Evolutionary conservation across 2,329 filamentous ascomycete species (phyloP).

Genomic region (Alternaria sp.): DNA sequence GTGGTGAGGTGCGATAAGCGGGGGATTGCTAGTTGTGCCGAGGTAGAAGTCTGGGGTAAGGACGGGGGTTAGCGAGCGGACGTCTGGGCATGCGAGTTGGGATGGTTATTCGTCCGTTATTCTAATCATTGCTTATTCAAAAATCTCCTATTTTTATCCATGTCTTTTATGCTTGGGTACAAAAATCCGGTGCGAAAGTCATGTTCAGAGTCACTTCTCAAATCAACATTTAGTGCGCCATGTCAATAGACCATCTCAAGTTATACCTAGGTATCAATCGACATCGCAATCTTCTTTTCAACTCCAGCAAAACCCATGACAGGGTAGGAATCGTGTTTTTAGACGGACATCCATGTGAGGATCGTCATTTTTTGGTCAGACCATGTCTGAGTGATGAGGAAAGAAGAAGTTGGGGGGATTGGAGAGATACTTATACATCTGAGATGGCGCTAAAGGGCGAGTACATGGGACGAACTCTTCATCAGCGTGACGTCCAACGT

Average conservation of each 20-base stretch:
- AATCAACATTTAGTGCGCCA: neutral
- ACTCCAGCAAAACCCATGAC: neutral
- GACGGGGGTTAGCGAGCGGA: neutral
- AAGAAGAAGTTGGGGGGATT: neutral
- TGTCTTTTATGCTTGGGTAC: neutral
- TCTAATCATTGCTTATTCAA: neutral
- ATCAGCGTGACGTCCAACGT: neutral
- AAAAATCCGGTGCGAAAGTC: neutral
- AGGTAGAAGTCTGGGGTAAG: neutral
- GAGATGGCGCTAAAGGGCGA: neutral
- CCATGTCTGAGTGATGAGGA: neutral
- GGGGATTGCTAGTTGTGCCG: neutral
- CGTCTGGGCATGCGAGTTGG: neutral
- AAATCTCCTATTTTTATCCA: neutral
- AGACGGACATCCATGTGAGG: neutral
- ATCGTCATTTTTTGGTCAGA: neutral
- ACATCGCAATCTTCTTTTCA: neutral
- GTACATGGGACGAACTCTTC: neutral
- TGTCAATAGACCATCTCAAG: neutral
- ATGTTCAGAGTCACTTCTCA: neutral
- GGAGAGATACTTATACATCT: neutral
- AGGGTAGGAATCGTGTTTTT: neutral
- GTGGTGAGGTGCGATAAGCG: neutral
- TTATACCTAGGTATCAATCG: neutral
- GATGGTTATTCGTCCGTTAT: neutral